A percentile compares a stretch with the other conserved stretches of the same genome.
phyloP scores from a whole-genome alignment of 2,329 filamentous ascomycete species.

The Drechslerella dactyloides region DNA sequence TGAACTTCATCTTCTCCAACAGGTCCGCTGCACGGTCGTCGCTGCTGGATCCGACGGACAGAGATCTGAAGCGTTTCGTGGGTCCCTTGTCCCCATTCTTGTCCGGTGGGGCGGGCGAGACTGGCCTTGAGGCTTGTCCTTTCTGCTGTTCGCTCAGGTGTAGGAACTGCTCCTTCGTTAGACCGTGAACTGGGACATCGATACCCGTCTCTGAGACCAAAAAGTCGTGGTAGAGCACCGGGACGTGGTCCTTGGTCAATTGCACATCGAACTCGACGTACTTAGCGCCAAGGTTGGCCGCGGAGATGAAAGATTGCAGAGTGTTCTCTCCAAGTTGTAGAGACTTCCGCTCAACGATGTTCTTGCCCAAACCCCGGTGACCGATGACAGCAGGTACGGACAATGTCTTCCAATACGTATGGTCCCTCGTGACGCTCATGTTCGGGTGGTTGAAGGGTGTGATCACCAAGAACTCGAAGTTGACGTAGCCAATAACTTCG shows the following conservation, averaged over 20 bases:
- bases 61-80: constrained; percentile 61
- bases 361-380: constrained; percentile 83
- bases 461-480: constrained; percentile 95
- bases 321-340: constrained; percentile 97
- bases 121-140: constrained; percentile 58
- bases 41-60: constrained; percentile 64
- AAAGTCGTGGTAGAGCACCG: constrained; percentile 98
- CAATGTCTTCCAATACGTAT: constrained; percentile 96
- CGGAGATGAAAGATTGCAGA: constrained; percentile 91
- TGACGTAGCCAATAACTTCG: constrained; percentile 91
- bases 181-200: constrained; percentile 91
- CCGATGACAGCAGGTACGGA: constrained; percentile 67
- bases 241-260: constrained; percentile 96
- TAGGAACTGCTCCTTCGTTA: constrained; percentile 80
- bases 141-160: constrained; percentile 55
- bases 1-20: constrained; percentile 94
- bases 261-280: constrained; percentile 87
- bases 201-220: constrained; percentile 96
- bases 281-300: constrained; percentile 84
- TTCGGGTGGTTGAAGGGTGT: constrained; percentile 93
- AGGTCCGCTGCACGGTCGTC: constrained; percentile 63
- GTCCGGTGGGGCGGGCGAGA: constrained; percentile 60
- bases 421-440: constrained; percentile 85
- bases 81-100: constrained; percentile 27
- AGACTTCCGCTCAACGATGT: constrained; percentile 79